Evolutionary conservation across 345 rosid genomes (phyloP).

Genomic region (Camelina sativa): DNA sequence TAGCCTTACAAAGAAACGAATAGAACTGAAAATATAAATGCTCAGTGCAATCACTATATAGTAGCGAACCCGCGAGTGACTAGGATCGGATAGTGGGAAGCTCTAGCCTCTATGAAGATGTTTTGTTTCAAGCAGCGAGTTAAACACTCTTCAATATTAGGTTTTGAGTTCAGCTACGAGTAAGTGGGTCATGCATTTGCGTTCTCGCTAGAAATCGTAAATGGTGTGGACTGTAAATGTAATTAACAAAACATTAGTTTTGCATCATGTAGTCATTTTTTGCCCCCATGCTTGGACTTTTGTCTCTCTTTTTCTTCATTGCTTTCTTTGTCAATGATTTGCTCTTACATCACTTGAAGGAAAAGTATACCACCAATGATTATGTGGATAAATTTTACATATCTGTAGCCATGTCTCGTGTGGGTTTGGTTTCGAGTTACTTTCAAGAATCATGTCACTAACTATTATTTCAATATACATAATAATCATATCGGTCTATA

Average conservation of each 20-base stretch:
- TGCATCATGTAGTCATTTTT: conserved; percentile 23
- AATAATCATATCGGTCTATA: conserved; percentile 29
- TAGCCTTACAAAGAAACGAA: not conserved
- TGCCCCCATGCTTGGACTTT: conserved; percentile 30
- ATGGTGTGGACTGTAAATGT: not conserved
- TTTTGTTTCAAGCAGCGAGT: not conserved
- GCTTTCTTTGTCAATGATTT: conserved; percentile 9
- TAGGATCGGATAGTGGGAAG: not conserved
- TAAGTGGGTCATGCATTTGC: not conserved
- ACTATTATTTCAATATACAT: conserved; percentile 27
- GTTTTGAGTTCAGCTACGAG: not conserved
- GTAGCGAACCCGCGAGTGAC: not conserved
- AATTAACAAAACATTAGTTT: not conserved
- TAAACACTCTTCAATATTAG: not conserved
- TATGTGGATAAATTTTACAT: conserved; percentile 13
- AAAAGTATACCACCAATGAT: conserved; percentile 37
- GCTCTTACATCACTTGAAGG: conserved; percentile 34
- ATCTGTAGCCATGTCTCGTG: conserved; percentile 30
- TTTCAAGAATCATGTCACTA: conserved; percentile 33
- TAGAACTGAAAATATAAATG: not conserved
- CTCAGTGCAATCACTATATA: not conserved
- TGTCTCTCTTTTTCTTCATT: not conserved
- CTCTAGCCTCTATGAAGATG: not conserved
- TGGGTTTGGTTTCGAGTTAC: conserved; percentile 38
- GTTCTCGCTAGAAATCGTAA: not conserved